Percentiles rank a stretch among this genome's conserved stretches.
Conservation (phyloP, 148 eudicot species). For the Rhododendron kiyosumense region DNA sequence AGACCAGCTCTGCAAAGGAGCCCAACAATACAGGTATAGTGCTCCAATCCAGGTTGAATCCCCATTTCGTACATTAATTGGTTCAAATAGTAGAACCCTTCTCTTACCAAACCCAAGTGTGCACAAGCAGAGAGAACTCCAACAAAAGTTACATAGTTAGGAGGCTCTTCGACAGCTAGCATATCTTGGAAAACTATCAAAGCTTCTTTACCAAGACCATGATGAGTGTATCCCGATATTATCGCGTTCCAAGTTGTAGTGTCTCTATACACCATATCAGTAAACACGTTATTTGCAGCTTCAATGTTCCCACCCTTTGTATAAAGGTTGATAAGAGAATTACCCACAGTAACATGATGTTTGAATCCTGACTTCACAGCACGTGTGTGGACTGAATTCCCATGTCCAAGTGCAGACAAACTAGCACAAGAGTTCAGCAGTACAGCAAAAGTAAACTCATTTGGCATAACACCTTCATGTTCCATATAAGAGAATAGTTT, state of each 20-base stretch:
- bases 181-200: slow-evolving; percentile 31
- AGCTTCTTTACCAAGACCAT: slow-evolving; percentile 46
- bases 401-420: slow-evolving; percentile 36
- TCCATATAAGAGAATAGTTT: slow-evolving; percentile 38
- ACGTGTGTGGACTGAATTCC: slow-evolving; percentile 34
- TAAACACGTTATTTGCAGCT: slow-evolving; percentile 27
- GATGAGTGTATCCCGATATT: slow-evolving; percentile 39
- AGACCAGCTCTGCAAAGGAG: slow-evolving; percentile 39
- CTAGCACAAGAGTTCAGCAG: slow-evolving; percentile 40
- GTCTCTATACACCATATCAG: slow-evolving; percentile 22
- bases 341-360: slow-evolving; percentile 27
- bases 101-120: slow-evolving; percentile 37
- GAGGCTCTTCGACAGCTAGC: slow-evolving; percentile 28
- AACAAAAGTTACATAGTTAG: slow-evolving; percentile 39
- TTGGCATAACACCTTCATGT: slow-evolving; percentile 26
- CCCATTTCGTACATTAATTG: slow-evolving; percentile 28
- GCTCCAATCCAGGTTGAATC: slow-evolving; percentile 47
- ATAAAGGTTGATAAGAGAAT: slow-evolving; percentile 36
- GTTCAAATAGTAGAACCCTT: slow-evolving; percentile 38
- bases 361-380: slow-evolving; percentile 33
- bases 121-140: slow-evolving; percentile 52
- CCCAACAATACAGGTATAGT: slow-evolving; percentile 45
- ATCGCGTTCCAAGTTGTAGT: slow-evolving; percentile 35
- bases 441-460: slow-evolving; percentile 41
- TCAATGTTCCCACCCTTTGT: slow-evolving; percentile 34